Evolutionary conservation across 345 rosid species (phyloP).

Genomic region (Mallotus nudiflorus): DNA sequence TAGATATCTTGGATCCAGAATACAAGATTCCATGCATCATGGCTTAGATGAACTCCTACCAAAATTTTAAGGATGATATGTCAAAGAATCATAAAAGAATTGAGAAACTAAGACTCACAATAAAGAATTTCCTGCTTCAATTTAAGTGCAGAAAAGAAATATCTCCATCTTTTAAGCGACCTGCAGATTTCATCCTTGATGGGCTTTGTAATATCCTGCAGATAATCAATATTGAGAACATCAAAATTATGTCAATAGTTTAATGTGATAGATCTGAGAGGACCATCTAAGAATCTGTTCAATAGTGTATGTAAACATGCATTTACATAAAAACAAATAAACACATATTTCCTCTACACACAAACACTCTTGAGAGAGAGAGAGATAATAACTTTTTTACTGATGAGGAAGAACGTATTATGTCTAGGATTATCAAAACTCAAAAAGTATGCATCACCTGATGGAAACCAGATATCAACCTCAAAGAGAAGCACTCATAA

Average conservation of each 20-base stretch:
- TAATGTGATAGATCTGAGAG: neutral
- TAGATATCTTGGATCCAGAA: neutral
- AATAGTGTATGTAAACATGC: neutral
- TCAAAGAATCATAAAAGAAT: conserved; percentile 4
- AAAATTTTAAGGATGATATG: neutral
- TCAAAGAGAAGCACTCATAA: conserved; percentile 79
- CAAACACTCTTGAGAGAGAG: conserved; percentile 5
- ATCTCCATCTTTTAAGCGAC: conserved; percentile 77
- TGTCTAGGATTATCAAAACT: neutral
- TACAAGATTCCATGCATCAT: neutral
- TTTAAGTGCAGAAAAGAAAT: conserved; percentile 81
- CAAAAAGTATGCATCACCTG: conserved; percentile 54
- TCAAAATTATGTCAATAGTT: neutral
- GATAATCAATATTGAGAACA: conserved; percentile 13
- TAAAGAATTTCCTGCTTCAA: conserved; percentile 89
- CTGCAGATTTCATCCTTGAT: conserved; percentile 74
- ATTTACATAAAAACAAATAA: neutral
- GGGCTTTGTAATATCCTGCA: conserved; percentile 86
- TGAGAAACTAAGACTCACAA: conserved; percentile 50
- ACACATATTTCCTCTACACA: neutral
- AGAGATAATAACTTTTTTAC: neutral
- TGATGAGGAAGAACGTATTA: neutral
- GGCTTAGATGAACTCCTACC: neutral
- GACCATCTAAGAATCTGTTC: neutral
- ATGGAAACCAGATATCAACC: conserved; percentile 91